These are phyloP conservation scores for Suillus cothurnatus DNA, from an alignment of 768 basidiomycete species.

Conservation along the genomic window DNA sequence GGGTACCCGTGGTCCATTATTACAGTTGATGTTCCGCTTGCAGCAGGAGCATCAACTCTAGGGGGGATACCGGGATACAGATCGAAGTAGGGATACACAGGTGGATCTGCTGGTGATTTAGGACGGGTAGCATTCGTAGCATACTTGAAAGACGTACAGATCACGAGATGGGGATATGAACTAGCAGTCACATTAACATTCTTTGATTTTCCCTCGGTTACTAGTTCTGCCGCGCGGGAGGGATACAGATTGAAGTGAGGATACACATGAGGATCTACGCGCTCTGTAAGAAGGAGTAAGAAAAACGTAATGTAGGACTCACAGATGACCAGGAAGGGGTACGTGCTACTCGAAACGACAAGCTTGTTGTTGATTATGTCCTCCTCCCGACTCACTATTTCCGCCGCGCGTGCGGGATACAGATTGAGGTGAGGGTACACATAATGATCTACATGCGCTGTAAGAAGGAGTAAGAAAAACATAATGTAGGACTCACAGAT, in stretches of 20 bases:
- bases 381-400: constrained; percentile 12
- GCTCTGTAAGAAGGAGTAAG: constrained; percentile 3
- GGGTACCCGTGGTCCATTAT: constrained; percentile 15
- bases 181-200: background rate
- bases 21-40: constrained; percentile 1
- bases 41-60: background rate
- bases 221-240: constrained; percentile 17
- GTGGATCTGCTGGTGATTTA: constrained; percentile 35
- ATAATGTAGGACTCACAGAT: background rate
- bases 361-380: background rate
- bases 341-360: constrained; percentile 6
- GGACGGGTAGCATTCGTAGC: constrained; percentile 7
- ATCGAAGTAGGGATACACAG: constrained; percentile 36
- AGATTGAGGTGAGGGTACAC: constrained; percentile 39
- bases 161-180: constrained; percentile 10
- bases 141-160: constrained; percentile 9
- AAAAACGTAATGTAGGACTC: background rate
- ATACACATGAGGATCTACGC: constrained; percentile 43
- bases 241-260: constrained; percentile 34
- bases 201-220: background rate
- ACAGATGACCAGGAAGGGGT: constrained; percentile 21
- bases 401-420: constrained; percentile 16
- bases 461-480: background rate
- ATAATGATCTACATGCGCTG: constrained; percentile 5
- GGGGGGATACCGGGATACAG: constrained; percentile 24